These are phyloP conservation scores for Scortechinia acanthostroma DNA, from an alignment of 2,329 filamentous ascomycete genomes.

Conservation along the genomic window DNA sequence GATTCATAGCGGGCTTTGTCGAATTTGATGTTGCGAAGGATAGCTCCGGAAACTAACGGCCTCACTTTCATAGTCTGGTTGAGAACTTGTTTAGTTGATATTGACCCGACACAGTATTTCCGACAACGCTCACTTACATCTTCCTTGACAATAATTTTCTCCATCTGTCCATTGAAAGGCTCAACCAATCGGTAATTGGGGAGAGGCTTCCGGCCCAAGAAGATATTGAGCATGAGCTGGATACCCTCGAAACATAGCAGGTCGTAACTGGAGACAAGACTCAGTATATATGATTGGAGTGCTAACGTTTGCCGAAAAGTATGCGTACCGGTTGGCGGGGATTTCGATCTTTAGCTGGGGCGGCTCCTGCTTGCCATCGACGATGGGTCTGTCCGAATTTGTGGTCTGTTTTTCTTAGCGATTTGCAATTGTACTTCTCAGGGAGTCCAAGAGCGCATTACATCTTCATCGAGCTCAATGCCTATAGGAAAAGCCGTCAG, in stretches of 20 bases:
- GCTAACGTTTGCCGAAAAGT: not conserved
- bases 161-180: conserved; percentile 65
- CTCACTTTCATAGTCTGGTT: conserved; percentile 64
- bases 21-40: conserved; percentile 86
- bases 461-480: conserved; percentile 93
- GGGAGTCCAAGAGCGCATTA: conserved; percentile 14
- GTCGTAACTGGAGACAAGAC: conserved; percentile 42
- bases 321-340: conserved; percentile 76
- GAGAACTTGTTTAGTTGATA: conserved; percentile 12
- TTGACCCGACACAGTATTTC: not conserved
- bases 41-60: conserved; percentile 81
- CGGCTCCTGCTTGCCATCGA: conserved; percentile 75
- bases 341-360: conserved; percentile 97
- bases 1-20: conserved; percentile 86
- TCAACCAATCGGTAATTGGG: conserved; percentile 75
- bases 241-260: conserved; percentile 98
- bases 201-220: conserved; percentile 67
- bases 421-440: no score
- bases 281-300: conserved; percentile 12
- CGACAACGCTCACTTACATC: conserved; percentile 17
- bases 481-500: conserved; percentile 16
- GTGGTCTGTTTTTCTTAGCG: conserved; percentile 42
- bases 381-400: conserved; percentile 63
- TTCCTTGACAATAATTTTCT: conserved; percentile 74
- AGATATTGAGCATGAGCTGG: conserved; percentile 90